These are phyloP conservation scores for Glycine latifolia DNA, from an alignment of 306 rosid genomes.

Conservation along the genomic window DNA sequence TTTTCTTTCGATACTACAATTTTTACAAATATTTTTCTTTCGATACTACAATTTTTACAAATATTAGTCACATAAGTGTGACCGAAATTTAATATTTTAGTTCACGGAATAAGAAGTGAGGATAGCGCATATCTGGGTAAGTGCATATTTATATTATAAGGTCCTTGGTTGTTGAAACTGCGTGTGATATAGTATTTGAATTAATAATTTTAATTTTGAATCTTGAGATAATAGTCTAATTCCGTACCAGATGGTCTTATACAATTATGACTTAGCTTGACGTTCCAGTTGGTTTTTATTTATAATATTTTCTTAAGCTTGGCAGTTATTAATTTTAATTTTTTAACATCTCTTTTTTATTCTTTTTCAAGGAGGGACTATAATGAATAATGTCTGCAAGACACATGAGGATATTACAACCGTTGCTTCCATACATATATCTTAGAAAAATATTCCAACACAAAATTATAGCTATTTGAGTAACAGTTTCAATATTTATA, in stretches of 20 bases:
- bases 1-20: not conserved
- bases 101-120: not conserved
- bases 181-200: too few relatives aligned
- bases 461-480: too few relatives aligned
- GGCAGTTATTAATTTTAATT: too few relatives aligned
- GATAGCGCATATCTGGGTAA: not conserved
- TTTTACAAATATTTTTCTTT: not conserved
- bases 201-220: not conserved
- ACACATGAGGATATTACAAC: too few relatives aligned
- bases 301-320: too few relatives aligned
- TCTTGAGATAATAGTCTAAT: not conserved
- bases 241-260: not conserved
- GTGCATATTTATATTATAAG: not conserved
- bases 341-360: too few relatives aligned
- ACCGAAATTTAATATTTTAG: not conserved
- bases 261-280: not conserved
- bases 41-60: not conserved
- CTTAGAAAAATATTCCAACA: too few relatives aligned
- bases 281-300: not conserved
- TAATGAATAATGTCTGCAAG: too few relatives aligned
- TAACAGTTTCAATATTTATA: too few relatives aligned
- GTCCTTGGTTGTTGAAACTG: not conserved
- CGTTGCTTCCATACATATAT: too few relatives aligned
- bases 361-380: too few relatives aligned
- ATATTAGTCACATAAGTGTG: not conserved